Percentiles rank a stretch among this genome's conserved stretches.
phyloP scores from a whole-genome alignment of 176 grass and related monocot genomes.

The Paspalum notatum region DNA sequence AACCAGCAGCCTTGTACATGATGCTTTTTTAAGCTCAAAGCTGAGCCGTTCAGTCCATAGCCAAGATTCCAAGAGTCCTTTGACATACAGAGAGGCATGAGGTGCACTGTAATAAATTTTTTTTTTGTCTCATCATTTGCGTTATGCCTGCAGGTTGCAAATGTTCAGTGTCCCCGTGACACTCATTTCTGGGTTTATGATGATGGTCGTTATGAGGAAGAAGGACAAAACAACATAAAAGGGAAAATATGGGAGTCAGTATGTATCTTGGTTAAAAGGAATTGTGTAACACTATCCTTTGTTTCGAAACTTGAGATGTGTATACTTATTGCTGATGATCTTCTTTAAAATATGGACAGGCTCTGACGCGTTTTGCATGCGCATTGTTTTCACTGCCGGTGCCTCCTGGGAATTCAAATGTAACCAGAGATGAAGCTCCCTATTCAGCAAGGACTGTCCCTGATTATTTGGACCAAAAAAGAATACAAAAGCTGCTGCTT shows the following conservation, averaged over 20 bases:
- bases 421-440: conserved; percentile 60
- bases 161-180: conserved; percentile 88
- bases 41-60: neutral
- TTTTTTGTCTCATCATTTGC: conserved; percentile 17
- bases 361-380: conserved; percentile 76
- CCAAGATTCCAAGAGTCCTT: conserved; percentile 17
- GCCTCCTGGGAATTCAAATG: conserved; percentile 66
- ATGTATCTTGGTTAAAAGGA: conserved; percentile 52
- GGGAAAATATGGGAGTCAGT: conserved; percentile 93
- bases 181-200: conserved; percentile 99
- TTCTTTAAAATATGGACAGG: conserved; percentile 42
- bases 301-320: conserved; percentile 2
- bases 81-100: neutral
- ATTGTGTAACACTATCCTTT: conserved; percentile 10
- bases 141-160: conserved; percentile 64
- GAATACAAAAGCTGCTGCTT: conserved; percentile 84
- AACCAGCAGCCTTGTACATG: neutral
- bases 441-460: conserved; percentile 66
- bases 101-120: neutral
- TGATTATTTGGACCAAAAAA: conserved; percentile 91
- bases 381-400: conserved; percentile 80
- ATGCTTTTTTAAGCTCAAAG: conserved; percentile 32
- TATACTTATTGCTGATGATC: conserved; percentile 21
- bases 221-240: conserved; percentile 99
- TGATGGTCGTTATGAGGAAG: conserved; percentile 91